Percentiles rank a stretch among this genome's conserved stretches.
Conservation (phyloP, 306 rosid species). For the Trichosanthes cucumerina region DNA sequence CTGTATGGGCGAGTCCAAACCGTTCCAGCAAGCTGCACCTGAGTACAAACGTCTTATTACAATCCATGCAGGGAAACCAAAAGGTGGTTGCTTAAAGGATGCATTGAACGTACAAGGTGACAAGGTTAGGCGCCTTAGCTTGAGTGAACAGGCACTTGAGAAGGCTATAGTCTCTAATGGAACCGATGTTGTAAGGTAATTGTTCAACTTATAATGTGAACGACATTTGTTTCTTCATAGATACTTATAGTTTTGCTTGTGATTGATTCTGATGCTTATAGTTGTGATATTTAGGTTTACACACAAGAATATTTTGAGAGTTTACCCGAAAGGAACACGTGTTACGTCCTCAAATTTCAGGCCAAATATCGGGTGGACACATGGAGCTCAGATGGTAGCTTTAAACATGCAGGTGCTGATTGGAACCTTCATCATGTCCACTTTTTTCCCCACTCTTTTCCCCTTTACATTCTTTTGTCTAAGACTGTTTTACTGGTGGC, state of each 20-base stretch:
- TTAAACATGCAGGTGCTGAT: constrained; percentile 85
- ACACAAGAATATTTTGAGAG: constrained; percentile 60
- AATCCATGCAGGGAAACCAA: constrained; percentile 87
- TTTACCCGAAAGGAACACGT: constrained; percentile 84
- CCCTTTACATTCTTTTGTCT: neutral
- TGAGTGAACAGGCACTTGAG: constrained; percentile 66
- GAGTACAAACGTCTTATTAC: constrained; percentile 71
- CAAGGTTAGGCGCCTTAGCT: constrained; percentile 70
- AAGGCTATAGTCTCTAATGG: constrained; percentile 43
- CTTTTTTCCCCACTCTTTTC: neutral
- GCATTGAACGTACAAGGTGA: constrained; percentile 32
- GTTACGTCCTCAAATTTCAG: constrained; percentile 65
- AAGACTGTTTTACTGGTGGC: neutral
- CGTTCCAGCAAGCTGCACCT: constrained; percentile 29
- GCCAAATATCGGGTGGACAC: constrained; percentile 83
- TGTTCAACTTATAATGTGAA: neutral
- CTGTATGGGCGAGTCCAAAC: constrained; percentile 26
- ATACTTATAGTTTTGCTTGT: neutral
- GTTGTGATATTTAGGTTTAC: constrained; percentile 50
- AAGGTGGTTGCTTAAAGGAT: constrained; percentile 43
- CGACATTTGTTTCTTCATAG: neutral
- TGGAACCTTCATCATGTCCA: neutral
- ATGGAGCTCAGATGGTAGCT: constrained; percentile 96
- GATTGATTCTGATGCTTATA: constrained; percentile 16
- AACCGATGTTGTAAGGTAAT: constrained; percentile 57